Conservation (phyloP, 1,139 yeast genomes). For the Hanseniaspora gamundiae region DNA sequence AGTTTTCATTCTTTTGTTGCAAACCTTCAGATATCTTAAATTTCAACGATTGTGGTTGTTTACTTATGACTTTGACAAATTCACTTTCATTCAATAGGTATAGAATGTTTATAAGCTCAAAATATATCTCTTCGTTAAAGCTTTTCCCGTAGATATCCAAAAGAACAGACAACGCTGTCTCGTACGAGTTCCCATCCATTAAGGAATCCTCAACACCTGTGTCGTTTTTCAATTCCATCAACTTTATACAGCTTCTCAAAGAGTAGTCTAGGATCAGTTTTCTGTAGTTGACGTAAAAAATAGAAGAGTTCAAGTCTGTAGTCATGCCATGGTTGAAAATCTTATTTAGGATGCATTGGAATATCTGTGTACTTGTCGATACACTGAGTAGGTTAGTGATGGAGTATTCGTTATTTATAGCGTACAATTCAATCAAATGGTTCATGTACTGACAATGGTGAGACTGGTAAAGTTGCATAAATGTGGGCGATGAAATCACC, state of each 20-base stretch:
- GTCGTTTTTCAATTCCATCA: conserved; percentile 4
- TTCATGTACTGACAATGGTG: conserved; percentile 5
- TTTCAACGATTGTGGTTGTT: conserved; percentile 17
- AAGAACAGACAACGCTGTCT: conserved; percentile 4
- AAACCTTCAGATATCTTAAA: conserved; percentile 20
- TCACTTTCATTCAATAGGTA: conserved; percentile 9
- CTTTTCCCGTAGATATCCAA: conserved; percentile 20
- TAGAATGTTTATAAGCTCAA: conserved; percentile 12
- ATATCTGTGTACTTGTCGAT: conserved; percentile 8
- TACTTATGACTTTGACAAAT: conserved; percentile 12
- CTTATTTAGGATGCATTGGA: conserved; percentile 9
- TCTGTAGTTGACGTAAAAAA: conserved; percentile 22
- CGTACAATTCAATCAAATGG: conserved; percentile 21
- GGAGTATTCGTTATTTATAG: conserved; percentile 20
- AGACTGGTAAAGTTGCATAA: neutral
- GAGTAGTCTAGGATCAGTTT: conserved; percentile 17
- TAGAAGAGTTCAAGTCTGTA: conserved; percentile 11
- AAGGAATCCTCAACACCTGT: neutral
- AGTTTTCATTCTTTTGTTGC: conserved; percentile 14
- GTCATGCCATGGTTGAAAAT: conserved; percentile 10
- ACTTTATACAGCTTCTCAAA: conserved; percentile 11
- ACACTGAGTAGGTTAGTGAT: conserved; percentile 10
- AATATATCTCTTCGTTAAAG: conserved; percentile 17
- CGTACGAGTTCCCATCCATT: conserved; percentile 1
- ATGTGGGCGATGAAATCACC: neutral